These are phyloP conservation scores for Sporisorium sorghi DNA, from an alignment of 1,284 basidiomycete genomes.

Conservation along the genomic window DNA sequence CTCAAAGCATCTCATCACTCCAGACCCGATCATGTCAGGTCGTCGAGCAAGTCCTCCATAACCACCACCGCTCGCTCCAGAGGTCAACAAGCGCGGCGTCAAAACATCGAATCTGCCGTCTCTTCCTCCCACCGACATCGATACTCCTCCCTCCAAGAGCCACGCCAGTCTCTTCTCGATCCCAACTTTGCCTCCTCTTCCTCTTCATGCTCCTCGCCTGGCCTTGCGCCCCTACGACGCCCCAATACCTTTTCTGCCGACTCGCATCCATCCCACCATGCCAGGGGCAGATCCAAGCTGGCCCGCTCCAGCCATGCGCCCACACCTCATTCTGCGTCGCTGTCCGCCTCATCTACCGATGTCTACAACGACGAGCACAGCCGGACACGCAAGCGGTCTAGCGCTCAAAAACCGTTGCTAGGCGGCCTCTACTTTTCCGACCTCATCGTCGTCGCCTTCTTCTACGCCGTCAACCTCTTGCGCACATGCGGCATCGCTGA, in stretches of 20 bases:
- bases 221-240: conserved; percentile 18
- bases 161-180: neutral
- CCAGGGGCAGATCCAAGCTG: conserved; percentile 6
- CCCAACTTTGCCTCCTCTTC: conserved; percentile 16
- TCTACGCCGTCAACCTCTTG: conserved; percentile 60
- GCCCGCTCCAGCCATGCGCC: conserved; percentile 4
- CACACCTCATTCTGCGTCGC: conserved; percentile 1
- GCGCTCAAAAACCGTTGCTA: conserved; percentile 46
- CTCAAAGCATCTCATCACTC: conserved; percentile 27
- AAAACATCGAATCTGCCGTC: conserved; percentile 40
- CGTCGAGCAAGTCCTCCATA: conserved; percentile 13
- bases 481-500: conserved; percentile 63
- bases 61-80: conserved; percentile 33
- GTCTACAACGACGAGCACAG: conserved; percentile 13
- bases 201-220: conserved; percentile 10
- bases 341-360: conserved; percentile 7
- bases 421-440: conserved; percentile 67
- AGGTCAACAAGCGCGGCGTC: conserved; percentile 44
- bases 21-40: conserved; percentile 4
- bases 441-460: conserved; percentile 60
- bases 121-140: conserved; percentile 20
- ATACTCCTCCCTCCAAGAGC: conserved; percentile 8
- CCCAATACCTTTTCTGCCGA: conserved; percentile 12
- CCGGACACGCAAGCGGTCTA: conserved; percentile 16
- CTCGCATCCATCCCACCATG: conserved; percentile 1